A percentile compares a stretch with the other conserved stretches of the same genome.
These are phyloP conservation scores for Lepiota venenata DNA, from an alignment of 768 basidiomycete genomes.

Conservation along the genomic window DNA sequence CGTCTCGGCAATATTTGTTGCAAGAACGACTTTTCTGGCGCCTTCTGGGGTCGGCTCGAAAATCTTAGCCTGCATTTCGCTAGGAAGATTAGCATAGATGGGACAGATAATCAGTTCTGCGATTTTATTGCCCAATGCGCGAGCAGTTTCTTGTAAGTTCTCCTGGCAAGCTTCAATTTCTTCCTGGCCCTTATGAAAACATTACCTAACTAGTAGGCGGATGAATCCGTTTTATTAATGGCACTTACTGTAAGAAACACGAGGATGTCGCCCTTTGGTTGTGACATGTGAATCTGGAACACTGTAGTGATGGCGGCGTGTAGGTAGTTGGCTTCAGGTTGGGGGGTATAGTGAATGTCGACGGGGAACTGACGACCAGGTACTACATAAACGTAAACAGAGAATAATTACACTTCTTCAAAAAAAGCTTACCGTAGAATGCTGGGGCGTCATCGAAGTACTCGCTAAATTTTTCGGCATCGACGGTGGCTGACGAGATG, in stretches of 20 bases:
- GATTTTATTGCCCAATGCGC: slow-evolving; percentile 94
- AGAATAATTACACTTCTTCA: neutral
- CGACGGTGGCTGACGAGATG: slow-evolving; percentile 96
- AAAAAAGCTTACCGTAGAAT: slow-evolving; percentile 69
- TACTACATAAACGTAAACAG: slow-evolving; percentile 43
- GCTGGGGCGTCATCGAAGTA: slow-evolving; percentile 97
- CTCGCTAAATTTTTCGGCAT: slow-evolving; percentile 96
- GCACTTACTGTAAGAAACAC: slow-evolving; percentile 88
- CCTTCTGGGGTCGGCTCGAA: slow-evolving; percentile 98
- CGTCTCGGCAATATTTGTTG: slow-evolving; percentile 99
- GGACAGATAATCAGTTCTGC: slow-evolving; percentile 93
- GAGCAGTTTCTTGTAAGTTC: slow-evolving; percentile 92
- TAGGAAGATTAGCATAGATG: slow-evolving; percentile 98
- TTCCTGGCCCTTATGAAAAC: slow-evolving; percentile 80
- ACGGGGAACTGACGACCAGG: slow-evolving; percentile 97
- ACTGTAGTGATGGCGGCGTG: slow-evolving; percentile 98
- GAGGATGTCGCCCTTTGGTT: slow-evolving; percentile 95
- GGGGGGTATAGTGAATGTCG: slow-evolving; percentile 98
- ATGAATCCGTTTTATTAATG: neutral
- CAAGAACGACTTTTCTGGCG: slow-evolving; percentile 94
- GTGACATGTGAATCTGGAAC: slow-evolving; percentile 98
- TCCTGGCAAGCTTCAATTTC: slow-evolving; percentile 98
- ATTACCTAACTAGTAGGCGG: slow-evolving; percentile 9
- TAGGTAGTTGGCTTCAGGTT: slow-evolving; percentile 98
- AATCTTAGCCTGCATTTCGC: slow-evolving; percentile 99